Conservation (phyloP, 1,284 basidiomycete genomes). For the Anthracocystis panici-leucophaei region DNA sequence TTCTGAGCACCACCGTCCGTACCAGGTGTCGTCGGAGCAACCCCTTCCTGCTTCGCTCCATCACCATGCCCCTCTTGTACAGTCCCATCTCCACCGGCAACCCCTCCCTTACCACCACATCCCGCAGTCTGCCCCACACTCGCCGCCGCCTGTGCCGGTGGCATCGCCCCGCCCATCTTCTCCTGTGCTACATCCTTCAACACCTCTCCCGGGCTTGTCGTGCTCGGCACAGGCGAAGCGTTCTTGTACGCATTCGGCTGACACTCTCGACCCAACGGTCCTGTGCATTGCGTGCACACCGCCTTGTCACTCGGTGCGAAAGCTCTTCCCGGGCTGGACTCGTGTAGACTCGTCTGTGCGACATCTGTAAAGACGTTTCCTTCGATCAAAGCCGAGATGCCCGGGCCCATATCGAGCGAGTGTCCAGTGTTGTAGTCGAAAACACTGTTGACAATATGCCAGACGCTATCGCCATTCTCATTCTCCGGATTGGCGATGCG, state of each 20-base stretch:
- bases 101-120: not conserved
- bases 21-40: not conserved
- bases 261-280: conserved; percentile 24
- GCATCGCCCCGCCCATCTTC: conserved; percentile 12
- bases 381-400: conserved; percentile 32
- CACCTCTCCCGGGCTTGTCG: conserved; percentile 16
- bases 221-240: conserved; percentile 35
- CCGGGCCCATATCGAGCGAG: conserved; percentile 38
- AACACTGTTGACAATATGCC: conserved; percentile 41
- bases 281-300: conserved; percentile 27
- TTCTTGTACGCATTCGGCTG: conserved; percentile 41
- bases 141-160: conserved; percentile 23
- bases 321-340: conserved; percentile 19
- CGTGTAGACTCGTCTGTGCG: conserved; percentile 35
- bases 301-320: conserved; percentile 29
- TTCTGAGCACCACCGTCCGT: too few relatives aligned
- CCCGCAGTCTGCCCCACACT: conserved; percentile 17
- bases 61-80: conserved; percentile 12
- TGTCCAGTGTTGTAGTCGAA: conserved; percentile 37
- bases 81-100: conserved; percentile 7
- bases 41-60: conserved; percentile 14
- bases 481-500: conserved; percentile 35
- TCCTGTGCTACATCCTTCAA: conserved; percentile 26
- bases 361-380: conserved; percentile 47
- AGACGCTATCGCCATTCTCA: conserved; percentile 15